phyloP scores from a whole-genome alignment of 2,329 filamentous ascomycete species.

The Aspergillus sergii region DNA sequence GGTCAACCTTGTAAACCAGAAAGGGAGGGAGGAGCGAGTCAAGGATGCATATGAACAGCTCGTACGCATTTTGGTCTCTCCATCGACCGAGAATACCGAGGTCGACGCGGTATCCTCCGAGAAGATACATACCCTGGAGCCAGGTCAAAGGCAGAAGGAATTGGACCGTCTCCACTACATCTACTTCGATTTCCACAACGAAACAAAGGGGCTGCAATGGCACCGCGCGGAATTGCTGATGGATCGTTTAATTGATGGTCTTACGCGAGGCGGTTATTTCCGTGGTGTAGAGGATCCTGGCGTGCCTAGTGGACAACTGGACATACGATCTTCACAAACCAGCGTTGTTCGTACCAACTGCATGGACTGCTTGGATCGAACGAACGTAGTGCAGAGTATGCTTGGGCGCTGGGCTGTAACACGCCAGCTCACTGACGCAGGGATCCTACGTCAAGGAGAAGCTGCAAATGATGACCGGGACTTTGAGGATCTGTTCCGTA shows the following conservation, averaged over 20 bases:
- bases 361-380: conserved; percentile 98
- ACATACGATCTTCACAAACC: conserved; percentile 78
- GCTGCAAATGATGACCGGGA: conserved; percentile 75
- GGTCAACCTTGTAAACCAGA: conserved; percentile 96
- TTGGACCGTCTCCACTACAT: conserved; percentile 91
- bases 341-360: conserved; percentile 96
- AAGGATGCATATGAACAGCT: conserved; percentile 95
- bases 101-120: conserved; percentile 70
- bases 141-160: conserved; percentile 59
- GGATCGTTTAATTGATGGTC: conserved; percentile 74
- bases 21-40: conserved; percentile 82
- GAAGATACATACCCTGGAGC: conserved; percentile 79
- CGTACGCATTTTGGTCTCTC: conserved; percentile 73
- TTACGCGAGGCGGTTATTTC: conserved; percentile 86
- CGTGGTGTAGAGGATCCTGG: conserved; percentile 84
- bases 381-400: conserved; percentile 98
- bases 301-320: conserved; percentile 69
- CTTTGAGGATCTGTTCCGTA: conserved; percentile 92
- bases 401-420: conserved; percentile 86
- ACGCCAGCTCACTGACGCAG: conserved; percentile 82
- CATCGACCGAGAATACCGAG: conserved; percentile 67
- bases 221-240: conserved; percentile 86
- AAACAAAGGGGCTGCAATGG: conserved; percentile 94
- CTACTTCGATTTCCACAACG: conserved; percentile 98
- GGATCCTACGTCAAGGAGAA: conserved; percentile 74